Conservation (phyloP, 768 basidiomycete genomes). For the Plicaturopsis crispa region DNA sequence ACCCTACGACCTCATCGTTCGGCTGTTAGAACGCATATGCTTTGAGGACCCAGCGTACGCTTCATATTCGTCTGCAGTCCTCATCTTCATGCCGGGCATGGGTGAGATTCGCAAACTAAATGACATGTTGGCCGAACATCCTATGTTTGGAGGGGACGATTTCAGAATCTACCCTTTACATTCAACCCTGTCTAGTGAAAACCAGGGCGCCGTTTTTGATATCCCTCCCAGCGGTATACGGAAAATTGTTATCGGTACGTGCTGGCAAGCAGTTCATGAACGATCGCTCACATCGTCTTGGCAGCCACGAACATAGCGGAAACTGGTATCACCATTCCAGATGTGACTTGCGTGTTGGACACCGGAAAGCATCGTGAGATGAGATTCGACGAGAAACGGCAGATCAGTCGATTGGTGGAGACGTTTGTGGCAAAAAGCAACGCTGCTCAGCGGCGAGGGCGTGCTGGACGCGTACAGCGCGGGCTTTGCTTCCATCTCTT, state of each 20-base stretch:
- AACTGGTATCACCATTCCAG: slow-evolving; percentile 97
- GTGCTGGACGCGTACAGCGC: slow-evolving; percentile 84
- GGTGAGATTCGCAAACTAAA: slow-evolving; percentile 87
- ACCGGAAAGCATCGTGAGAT: slow-evolving; percentile 92
- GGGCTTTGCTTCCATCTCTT: slow-evolving; percentile 96
- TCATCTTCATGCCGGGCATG: slow-evolving; percentile 93
- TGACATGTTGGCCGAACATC: slow-evolving; percentile 75
- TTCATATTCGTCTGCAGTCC: slow-evolving; percentile 67
- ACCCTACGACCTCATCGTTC: slow-evolving; percentile 85
- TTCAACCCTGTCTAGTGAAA: slow-evolving; percentile 88
- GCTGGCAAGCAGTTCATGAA: slow-evolving; percentile 1
- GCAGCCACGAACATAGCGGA: slow-evolving; percentile 90
- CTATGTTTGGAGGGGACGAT: slow-evolving; percentile 50
- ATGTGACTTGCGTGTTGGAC: slow-evolving; percentile 95
- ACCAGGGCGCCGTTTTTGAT: slow-evolving; percentile 88
- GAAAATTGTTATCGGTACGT: slow-evolving; percentile 90
- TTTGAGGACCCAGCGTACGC: slow-evolving; percentile 47
- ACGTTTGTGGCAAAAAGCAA: slow-evolving; percentile 90
- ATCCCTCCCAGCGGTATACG: slow-evolving; percentile 70
- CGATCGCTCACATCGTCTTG: slow-evolving; percentile 3
- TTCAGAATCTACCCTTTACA: slow-evolving; percentile 86
- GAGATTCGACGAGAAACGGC: slow-evolving; percentile 96
- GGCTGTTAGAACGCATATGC: slow-evolving; percentile 77
- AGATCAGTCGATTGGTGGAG: slow-evolving; percentile 86
- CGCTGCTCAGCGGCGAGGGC: slow-evolving; percentile 81